phyloP scores from a whole-genome alignment of 805 yeast genomes.

The Sungouiozyma intestinalis region DNA sequence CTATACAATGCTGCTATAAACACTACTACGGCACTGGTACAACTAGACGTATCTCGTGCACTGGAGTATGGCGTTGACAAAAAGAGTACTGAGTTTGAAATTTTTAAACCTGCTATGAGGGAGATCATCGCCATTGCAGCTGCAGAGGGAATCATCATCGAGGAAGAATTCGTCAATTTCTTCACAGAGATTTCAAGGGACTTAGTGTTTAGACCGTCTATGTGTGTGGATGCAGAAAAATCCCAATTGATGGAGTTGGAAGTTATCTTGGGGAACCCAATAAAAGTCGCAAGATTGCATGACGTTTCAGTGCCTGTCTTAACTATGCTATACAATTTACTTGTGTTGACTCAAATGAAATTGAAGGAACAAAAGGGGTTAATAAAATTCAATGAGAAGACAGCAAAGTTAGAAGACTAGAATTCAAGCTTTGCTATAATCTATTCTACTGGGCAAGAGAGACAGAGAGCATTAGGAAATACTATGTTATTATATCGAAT shows the following conservation, averaged over 20 bases:
- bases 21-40: constrained; percentile 48
- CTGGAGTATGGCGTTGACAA: constrained; percentile 33
- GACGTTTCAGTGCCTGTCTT: constrained; percentile 50
- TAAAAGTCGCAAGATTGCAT: constrained; percentile 37
- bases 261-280: constrained; percentile 58
- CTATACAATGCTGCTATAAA: constrained; percentile 58
- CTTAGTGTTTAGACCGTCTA: constrained; percentile 50
- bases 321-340: constrained; percentile 44
- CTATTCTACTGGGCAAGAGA: not conserved
- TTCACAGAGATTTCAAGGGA: constrained; percentile 46
- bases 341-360: constrained; percentile 50
- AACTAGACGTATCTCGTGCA: constrained; percentile 45
- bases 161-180: constrained; percentile 35
- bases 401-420: constrained; percentile 2
- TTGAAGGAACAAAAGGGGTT: constrained; percentile 48
- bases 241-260: constrained; percentile 61
- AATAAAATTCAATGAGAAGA: constrained; percentile 17
- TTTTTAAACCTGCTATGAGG: constrained; percentile 47
- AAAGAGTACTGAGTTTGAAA: constrained; percentile 22
- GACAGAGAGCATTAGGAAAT: not conserved
- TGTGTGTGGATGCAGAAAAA: constrained; percentile 55
- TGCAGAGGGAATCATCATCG: constrained; percentile 47
- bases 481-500: no score
- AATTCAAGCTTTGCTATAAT: not conserved
- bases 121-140: constrained; percentile 53